Conservation (phyloP, 1,284 basidiomycete species). For the Boletus mariae region DNA sequence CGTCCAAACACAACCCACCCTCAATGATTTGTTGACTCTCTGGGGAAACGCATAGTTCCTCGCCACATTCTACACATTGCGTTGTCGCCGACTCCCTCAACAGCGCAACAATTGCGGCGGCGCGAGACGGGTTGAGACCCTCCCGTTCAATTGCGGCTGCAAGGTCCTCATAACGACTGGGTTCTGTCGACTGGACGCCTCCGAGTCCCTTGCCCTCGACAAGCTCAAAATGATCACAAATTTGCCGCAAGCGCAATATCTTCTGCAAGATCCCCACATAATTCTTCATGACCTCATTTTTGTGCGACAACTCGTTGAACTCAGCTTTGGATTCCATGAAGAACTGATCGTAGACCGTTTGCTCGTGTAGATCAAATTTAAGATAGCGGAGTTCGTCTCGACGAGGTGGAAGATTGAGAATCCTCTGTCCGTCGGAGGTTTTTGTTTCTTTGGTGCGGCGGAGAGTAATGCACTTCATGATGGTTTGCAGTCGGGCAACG, state of each 20-base stretch:
- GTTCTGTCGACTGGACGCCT: conserved; percentile 36
- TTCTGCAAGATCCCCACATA: conserved; percentile 97
- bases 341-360: conserved; percentile 83
- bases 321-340: conserved; percentile 88
- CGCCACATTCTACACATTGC: conserved; percentile 83
- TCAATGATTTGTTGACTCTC: conserved; percentile 41
- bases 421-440: conserved; percentile 75
- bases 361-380: conserved; percentile 81
- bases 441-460: conserved; percentile 94
- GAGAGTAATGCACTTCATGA: conserved; percentile 96
- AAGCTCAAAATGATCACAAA: conserved; percentile 94
- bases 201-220: conserved; percentile 73
- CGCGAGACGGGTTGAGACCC: conserved; percentile 77
- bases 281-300: conserved; percentile 94
- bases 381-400: conserved; percentile 83
- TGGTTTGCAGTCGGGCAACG: conserved; percentile 89
- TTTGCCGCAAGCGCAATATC: conserved; percentile 91
- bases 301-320: conserved; percentile 82
- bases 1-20: conserved; percentile 48
- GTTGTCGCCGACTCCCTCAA: conserved; percentile 84
- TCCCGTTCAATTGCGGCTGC: conserved; percentile 71
- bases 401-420: conserved; percentile 85
- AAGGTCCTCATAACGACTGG: conserved; percentile 68
- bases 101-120: conserved; percentile 75
- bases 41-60: conserved; percentile 61